Evolutionary conservation across 345 rosid species (phyloP), one percentile per base, ranked within the genome.

Genomic region (Hevea brasiliensis): DNA sequence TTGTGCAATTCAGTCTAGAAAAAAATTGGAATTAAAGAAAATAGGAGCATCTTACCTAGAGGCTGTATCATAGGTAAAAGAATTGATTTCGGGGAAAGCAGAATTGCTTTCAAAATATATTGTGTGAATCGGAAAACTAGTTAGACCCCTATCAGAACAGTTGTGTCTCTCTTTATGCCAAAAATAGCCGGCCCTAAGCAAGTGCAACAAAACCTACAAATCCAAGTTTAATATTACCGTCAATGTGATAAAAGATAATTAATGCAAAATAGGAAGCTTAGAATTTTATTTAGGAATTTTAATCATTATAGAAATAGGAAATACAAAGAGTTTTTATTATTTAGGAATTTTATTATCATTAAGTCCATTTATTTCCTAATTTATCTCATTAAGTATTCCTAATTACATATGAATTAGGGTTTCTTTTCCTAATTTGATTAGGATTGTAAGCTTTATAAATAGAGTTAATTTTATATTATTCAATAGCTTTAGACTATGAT

Each of bases 41-140:
- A 40, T 42, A 70, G 45, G 44, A 18, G 41, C 21, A 20, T 54
- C 89, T 87, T 62, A 95, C 99, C 74, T 83, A 10, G 85, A 78
- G 76, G 99, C 96, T 20, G 88, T 86, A 72, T 89, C 92, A 78
- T 95, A 85, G 59, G 99, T 95, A 81, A 95, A 95, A 41, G 91
- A 79, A 85, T 90, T 91, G 77, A 95, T 95, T 79, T 95, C 98
- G 45, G 94, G 84, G 72, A 95, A 95, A 1, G 92, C 93, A 66
- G 94, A 91, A 72, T 88, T 67, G 83, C 87, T 91, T 81, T 95
- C 98, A 35, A 95, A 95, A 80, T 95, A 95, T 72, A 95, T 95
- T 21, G 98, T 91, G 73, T 92, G 86, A 71, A 95, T 81, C 51
- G 99, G 98, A 70, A 92, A 95, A 59, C 76, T 79, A 61, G 81